Percentiles rank a stretch among this genome's conserved stretches.
Conservation (phyloP, 2,329 filamentous ascomycete species). For the Pestalotiopsis sp. region DNA sequence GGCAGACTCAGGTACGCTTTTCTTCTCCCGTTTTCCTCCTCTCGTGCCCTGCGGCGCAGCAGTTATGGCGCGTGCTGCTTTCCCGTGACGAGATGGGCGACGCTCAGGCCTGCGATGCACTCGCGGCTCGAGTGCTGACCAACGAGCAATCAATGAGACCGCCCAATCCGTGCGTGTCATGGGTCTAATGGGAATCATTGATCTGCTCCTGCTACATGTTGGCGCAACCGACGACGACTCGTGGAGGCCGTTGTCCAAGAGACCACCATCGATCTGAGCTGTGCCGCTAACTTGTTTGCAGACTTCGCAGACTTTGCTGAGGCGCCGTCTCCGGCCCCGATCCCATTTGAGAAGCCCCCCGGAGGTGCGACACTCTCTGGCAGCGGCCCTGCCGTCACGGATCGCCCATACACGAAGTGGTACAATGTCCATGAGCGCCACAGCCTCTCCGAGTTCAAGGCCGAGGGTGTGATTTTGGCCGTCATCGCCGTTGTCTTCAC, state of each 20-base stretch:
- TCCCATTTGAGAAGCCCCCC: conserved; percentile 47
- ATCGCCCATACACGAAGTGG: conserved; percentile 84
- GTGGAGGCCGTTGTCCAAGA: neutral
- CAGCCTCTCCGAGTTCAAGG: conserved; percentile 79
- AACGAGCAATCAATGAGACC: neutral
- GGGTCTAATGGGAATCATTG: neutral
- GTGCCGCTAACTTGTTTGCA: conserved; percentile 37
- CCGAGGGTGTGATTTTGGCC: conserved; percentile 80
- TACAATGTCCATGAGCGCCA: conserved; percentile 95
- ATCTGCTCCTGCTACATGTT: neutral
- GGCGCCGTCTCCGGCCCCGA: conserved; percentile 67
- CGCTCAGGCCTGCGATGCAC: neutral
- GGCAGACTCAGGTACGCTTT: conserved; percentile 64
- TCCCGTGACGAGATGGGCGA: neutral
- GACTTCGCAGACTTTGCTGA: conserved; percentile 95
- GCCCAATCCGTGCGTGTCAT: neutral
- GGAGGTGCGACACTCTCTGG: conserved; percentile 48
- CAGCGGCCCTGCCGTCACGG: conserved; percentile 48
- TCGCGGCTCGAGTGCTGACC: neutral
- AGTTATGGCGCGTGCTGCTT: neutral
- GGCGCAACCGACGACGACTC: conserved; percentile 16
- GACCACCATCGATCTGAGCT: neutral
- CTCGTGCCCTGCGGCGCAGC: neutral
- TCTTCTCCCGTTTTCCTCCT: neutral
- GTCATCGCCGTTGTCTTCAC: conserved; percentile 74